phyloP scores from a whole-genome alignment of 495 filamentous ascomycete species.

The Xylaria bambusicola region DNA sequence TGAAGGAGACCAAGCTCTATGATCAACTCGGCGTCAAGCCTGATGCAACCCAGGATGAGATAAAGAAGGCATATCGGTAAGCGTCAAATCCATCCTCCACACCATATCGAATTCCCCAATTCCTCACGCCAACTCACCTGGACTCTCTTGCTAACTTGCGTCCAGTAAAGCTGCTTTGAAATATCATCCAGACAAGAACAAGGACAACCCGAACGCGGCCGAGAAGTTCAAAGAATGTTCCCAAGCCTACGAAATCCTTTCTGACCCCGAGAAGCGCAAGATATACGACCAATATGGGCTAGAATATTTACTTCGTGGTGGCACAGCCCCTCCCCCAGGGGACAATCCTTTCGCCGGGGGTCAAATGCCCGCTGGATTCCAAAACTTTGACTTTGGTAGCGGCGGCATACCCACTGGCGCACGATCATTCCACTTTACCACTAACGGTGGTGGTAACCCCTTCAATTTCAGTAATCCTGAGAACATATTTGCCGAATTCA shows the following conservation, averaged over 20 bases:
- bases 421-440: slow-evolving; percentile 76
- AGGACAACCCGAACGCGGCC: slow-evolving; percentile 75
- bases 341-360: slow-evolving; percentile 53
- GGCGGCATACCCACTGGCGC: slow-evolving; percentile 37
- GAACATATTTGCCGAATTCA: slow-evolving; percentile 81
- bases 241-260: slow-evolving; percentile 96
- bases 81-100: slow-evolving; percentile 24
- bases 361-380: slow-evolving; percentile 46
- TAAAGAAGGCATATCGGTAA: slow-evolving; percentile 95
- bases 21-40: slow-evolving; percentile 75
- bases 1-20: slow-evolving; percentile 85
- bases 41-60: slow-evolving; percentile 82
- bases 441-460: slow-evolving; percentile 53
- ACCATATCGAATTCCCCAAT: not conserved
- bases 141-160: slow-evolving; percentile 21
- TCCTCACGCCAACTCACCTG: not conserved
- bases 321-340: slow-evolving; percentile 67
- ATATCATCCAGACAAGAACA: slow-evolving; percentile 97
- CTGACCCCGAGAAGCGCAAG: slow-evolving; percentile 95
- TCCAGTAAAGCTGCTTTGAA: slow-evolving; percentile 84
- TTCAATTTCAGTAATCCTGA: slow-evolving; percentile 84
- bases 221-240: slow-evolving; percentile 96
- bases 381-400: slow-evolving; percentile 52
- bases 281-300: slow-evolving; percentile 93
- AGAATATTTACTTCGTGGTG: slow-evolving; percentile 87